Evolutionary conservation across 2,329 filamentous ascomycete genomes (phyloP).

Genomic region (Sphaceloma murrayae): DNA sequence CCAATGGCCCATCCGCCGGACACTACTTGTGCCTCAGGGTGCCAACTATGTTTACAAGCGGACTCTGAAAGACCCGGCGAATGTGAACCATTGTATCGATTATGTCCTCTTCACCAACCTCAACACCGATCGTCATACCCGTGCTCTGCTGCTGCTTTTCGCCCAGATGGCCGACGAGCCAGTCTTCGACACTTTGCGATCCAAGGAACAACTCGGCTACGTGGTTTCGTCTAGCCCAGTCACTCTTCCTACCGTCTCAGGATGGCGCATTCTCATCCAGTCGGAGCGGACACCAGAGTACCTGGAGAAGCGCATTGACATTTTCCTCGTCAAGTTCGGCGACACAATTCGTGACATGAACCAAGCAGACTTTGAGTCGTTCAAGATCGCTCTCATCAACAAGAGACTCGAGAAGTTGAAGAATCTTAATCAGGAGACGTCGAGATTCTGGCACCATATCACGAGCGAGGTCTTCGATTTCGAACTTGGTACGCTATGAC

Average conservation of each 20-base stretch:
- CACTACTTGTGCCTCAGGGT: constrained; percentile 66
- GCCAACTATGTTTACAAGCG: constrained; percentile 78
- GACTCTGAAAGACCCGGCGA: constrained; percentile 71
- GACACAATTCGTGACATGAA: constrained; percentile 63
- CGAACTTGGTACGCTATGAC: constrained; percentile 55
- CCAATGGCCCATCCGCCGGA: constrained; percentile 72
- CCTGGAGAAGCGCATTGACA: constrained; percentile 77
- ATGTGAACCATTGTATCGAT: constrained; percentile 55
- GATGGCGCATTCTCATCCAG: constrained; percentile 85
- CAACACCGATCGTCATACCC: constrained; percentile 51
- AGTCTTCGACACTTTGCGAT: constrained; percentile 86
- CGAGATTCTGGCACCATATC: constrained; percentile 76
- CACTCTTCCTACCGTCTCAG: constrained; percentile 62
- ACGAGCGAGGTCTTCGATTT: constrained; percentile 84
- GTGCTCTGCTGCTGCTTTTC: constrained; percentile 70
- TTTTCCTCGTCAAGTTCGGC: constrained; percentile 63
- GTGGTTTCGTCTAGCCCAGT: constrained; percentile 79
- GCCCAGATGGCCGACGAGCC: constrained; percentile 90
- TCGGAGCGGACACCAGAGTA: constrained; percentile 79
- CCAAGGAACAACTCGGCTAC: constrained; percentile 95
- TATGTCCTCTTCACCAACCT: constrained; percentile 38
- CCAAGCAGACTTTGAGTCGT: constrained; percentile 74
- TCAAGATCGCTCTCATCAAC: constrained; percentile 82
- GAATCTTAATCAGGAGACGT: constrained; percentile 78
- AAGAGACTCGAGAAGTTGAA: constrained; percentile 85